phyloP scores from a whole-genome alignment of 345 rosid species.

The Citrus trifoliata region DNA sequence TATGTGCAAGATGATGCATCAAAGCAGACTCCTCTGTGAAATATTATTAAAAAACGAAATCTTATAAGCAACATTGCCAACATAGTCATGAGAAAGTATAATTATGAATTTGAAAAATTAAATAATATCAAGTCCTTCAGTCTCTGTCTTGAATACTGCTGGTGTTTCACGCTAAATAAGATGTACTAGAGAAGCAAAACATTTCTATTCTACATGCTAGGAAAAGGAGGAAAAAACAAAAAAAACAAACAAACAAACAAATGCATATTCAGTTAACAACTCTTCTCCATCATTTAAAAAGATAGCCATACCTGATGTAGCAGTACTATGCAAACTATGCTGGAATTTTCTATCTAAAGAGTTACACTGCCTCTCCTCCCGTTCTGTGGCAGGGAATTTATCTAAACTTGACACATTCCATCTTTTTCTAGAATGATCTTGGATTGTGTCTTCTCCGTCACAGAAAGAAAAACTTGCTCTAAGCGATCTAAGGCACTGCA shows the following conservation, averaged over 20 bases:
- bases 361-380: constrained; percentile 2
- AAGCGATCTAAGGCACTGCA: constrained; percentile 68
- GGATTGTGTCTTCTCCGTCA: constrained; percentile 33
- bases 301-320: constrained; percentile 9
- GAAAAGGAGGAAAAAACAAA: neutral
- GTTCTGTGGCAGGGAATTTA: neutral
- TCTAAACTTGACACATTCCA: constrained; percentile 44
- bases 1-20: constrained; percentile 20
- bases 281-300: neutral
- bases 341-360: constrained; percentile 4
- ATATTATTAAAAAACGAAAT: neutral
- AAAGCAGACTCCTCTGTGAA: constrained; percentile 17
- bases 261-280: neutral
- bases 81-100: neutral
- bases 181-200: neutral
- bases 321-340: neutral
- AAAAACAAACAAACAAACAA: too few relatives aligned
- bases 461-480: constrained; percentile 40
- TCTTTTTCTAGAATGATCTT: constrained; percentile 40
- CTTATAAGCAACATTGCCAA: neutral
- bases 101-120: neutral
- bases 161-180: neutral
- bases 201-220: neutral
- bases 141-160: neutral
- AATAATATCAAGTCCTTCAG: neutral